Percentiles rank a stretch among this genome's conserved stretches.
phyloP scores from a whole-genome alignment of 257 asterid species.

The Nicotiana sylvestris region DNA sequence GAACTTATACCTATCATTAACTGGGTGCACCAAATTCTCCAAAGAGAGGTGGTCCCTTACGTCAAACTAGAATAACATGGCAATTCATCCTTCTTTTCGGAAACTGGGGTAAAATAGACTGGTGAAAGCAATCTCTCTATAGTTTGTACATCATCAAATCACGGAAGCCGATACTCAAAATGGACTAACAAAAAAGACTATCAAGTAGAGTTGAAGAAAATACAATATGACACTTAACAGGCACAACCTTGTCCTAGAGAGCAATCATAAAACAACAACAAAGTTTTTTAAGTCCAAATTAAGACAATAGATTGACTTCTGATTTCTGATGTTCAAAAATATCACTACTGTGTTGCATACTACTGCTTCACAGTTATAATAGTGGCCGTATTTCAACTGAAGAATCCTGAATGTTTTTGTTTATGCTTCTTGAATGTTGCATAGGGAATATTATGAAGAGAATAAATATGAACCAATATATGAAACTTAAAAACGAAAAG shows the following conservation, averaged over 20 bases:
- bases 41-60: too few species aligned
- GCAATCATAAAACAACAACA: background rate
- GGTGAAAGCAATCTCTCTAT: background rate
- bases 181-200: background rate
- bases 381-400: background rate
- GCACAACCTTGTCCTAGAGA: background rate
- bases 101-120: background rate
- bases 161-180: background rate
- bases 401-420: background rate
- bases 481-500: background rate
- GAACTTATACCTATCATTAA: too few species aligned
- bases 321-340: background rate
- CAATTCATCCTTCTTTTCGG: background rate
- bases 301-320: background rate
- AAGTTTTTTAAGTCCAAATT: background rate
- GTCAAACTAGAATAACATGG: background rate
- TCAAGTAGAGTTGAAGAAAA: background rate
- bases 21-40: too few species aligned
- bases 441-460: background rate
- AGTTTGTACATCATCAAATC: background rate
- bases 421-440: background rate
- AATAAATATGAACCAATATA: background rate
- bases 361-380: background rate
- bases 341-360: background rate
- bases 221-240: background rate